Percentiles rank a stretch among this genome's conserved stretches.
These are phyloP conservation scores for Tetrastigma voinierianum DNA, from an alignment of 164 flowering plant genomes.

Conservation along the genomic window DNA sequence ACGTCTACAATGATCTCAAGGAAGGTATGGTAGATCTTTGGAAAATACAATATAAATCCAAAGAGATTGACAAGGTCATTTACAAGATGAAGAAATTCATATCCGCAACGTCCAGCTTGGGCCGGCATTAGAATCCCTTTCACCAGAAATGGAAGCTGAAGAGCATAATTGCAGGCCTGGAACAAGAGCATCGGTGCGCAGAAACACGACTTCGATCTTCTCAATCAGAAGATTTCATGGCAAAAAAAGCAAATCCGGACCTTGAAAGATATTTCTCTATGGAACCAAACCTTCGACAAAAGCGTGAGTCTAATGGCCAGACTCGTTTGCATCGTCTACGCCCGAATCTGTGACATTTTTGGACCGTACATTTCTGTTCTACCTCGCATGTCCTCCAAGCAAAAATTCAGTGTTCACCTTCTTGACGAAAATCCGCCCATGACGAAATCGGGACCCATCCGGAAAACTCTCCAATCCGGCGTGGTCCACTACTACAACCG, in stretches of 20 bases:
- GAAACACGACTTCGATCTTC: conserved; percentile 29
- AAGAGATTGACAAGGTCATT: conserved; percentile 28
- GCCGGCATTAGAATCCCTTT: conserved; percentile 32
- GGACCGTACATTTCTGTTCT: conserved; percentile 41
- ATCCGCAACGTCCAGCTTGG: conserved; percentile 40
- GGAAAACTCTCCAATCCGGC: conserved; percentile 7
- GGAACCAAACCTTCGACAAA: conserved; percentile 65
- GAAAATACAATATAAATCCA: conserved; percentile 29
- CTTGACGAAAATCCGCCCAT: background rate
- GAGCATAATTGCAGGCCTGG: conserved; percentile 44
- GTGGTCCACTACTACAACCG: conserved; percentile 27
- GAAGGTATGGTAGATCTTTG: conserved; percentile 29
- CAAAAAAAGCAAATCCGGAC: conserved; percentile 48
- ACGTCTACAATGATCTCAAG: conserved; percentile 44
- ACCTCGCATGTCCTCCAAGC: conserved; percentile 19
- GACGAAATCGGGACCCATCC: conserved; percentile 35
- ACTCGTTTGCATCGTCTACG: conserved; percentile 40
- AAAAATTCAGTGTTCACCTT: too few species aligned
- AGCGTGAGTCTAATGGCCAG: conserved; percentile 54
- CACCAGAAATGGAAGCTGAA: conserved; percentile 52
- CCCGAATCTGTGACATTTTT: conserved; percentile 52
- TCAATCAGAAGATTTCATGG: conserved; percentile 37
- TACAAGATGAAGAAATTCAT: conserved; percentile 55
- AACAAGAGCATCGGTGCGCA: conserved; percentile 15
- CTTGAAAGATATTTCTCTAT: conserved; percentile 43